Evolutionary conservation across 495 filamentous ascomycete species (phyloP), one percentile per base, ranked within the genome.

Genomic region (Penicillium lividum): DNA sequence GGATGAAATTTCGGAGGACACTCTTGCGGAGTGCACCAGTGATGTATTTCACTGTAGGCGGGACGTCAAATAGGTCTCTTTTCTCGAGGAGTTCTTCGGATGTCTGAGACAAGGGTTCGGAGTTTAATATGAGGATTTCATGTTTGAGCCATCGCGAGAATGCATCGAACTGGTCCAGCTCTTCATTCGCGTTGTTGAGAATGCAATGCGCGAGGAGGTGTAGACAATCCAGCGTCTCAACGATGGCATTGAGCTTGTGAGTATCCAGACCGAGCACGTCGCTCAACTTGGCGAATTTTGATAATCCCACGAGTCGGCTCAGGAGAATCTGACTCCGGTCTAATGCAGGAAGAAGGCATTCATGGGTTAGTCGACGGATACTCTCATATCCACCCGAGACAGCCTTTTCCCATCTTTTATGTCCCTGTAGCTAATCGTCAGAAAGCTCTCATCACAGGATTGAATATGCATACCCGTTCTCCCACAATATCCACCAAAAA

Each of bases 381-480:
- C 82, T 89, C 52, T 90, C 84, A 28, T 95, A 88, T 5, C 91
- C 92, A 33, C 78, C 81, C 3, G 82, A 79, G 18, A 94, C 86
- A 16, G 90, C 87, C 66, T 94, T 93, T 50, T 97, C 92, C 94
- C 94, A 98, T 54, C 94, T 82, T 72, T 96, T 97, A 65, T 96
- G 90, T 4, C 92, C 92, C 91, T 96, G 57, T 58, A 18, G 22
- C 10, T n/a, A 33, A 48, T 73, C 53, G 76, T 57, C 53, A 18
- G 30, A 16, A 13, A 45, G 16, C 46, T 52, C 28, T 31, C 43
- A 31, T 54, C 27, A 34, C 38, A n/a, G 30, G 15, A 6, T 0
- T n/a, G 8, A 9, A 18, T 22, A 38, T 2, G 51, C 81, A 58
- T 81, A 94, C 92, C 64, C 91, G 80, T 63, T 97, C 94, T 29